Evolutionary conservation across 1,284 basidiomycete species (phyloP).

Genomic region (Rhodotorula mucilaginosa): DNA sequence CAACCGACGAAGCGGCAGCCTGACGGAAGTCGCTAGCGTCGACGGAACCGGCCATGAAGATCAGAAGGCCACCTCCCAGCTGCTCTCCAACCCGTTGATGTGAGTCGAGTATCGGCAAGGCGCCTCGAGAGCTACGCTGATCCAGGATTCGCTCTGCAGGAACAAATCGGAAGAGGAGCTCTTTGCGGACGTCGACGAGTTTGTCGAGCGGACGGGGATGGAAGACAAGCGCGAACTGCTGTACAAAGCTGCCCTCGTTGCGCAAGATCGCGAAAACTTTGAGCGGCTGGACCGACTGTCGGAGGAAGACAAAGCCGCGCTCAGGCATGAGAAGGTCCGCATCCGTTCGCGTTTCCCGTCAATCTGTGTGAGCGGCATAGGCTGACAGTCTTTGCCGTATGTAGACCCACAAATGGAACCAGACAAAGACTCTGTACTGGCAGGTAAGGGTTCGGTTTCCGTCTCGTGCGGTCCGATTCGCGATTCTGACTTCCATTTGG

Average conservation of each 20-base stretch:
- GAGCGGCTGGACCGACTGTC: slow-evolving; percentile 41
- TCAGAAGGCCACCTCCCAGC: not conserved
- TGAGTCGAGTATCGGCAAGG: not conserved
- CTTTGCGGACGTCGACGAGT: slow-evolving; percentile 21
- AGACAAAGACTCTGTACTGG: slow-evolving; percentile 25
- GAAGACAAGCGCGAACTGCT: slow-evolving; percentile 18
- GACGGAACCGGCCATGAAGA: not conserved
- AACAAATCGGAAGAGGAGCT: slow-evolving; percentile 17
- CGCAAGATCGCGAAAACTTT: slow-evolving; percentile 37
- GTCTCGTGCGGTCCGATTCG: not conserved
- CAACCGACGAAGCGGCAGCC: not conserved
- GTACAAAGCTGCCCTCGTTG: slow-evolving; percentile 28
- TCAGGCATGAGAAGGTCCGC: slow-evolving; percentile 40
- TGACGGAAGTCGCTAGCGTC: not conserved
- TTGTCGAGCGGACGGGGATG: slow-evolving; percentile 4
- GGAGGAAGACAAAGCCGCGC: slow-evolving; percentile 43
- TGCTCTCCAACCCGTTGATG: not conserved
- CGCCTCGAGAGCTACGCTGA: no score
- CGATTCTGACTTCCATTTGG: not conserved
- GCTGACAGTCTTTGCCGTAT: not conserved
- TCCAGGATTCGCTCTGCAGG: not conserved
- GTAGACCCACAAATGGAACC: slow-evolving; percentile 17
- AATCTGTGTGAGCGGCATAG: not conserved
- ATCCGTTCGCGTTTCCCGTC: not conserved
- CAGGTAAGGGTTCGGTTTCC: slow-evolving; percentile 20